Conservation (phyloP, 345 rosid species). For the Populus alba region DNA sequence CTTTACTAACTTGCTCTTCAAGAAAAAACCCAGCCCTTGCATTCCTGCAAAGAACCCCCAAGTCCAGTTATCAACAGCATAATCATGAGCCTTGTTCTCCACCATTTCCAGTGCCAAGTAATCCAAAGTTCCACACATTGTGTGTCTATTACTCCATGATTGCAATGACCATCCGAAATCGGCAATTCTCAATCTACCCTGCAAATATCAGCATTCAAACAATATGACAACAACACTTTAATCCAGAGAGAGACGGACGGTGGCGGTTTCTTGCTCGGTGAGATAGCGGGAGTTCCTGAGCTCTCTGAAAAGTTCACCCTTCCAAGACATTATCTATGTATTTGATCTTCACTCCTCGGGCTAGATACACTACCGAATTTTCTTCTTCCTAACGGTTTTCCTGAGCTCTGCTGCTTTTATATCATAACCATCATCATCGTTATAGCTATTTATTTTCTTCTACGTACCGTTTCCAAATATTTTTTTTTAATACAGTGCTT, state of each 20-base stretch:
- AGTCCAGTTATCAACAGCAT: slow-evolving; percentile 96
- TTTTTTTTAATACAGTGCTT: no score
- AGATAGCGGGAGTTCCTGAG: slow-evolving; percentile 62
- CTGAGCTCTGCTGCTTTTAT: neutral
- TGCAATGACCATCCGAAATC: slow-evolving; percentile 99
- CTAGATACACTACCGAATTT: slow-evolving; percentile 1
- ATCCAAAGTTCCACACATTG: slow-evolving; percentile 97
- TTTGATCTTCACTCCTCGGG: slow-evolving; percentile 45
- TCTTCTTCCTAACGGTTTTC: neutral
- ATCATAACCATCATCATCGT: no score
- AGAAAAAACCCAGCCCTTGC: slow-evolving; percentile 34
- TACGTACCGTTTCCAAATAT: no score
- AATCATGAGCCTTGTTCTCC: slow-evolving; percentile 80
- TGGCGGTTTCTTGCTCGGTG: slow-evolving; percentile 72
- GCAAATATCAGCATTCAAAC: slow-evolving; percentile 9
- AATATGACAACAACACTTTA: no score
- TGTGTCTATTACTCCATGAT: slow-evolving; percentile 79
- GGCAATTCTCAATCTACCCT: slow-evolving; percentile 92
- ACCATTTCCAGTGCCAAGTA: slow-evolving; percentile 98
- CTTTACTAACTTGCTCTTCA: slow-evolving; percentile 40
- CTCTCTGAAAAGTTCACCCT: slow-evolving; percentile 57
- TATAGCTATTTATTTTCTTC: no score
- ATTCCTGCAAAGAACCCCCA: slow-evolving; percentile 72
- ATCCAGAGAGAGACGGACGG: slow-evolving; percentile 37
- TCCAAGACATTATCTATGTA: slow-evolving; percentile 29